Conservation (phyloP, 2,329 filamentous ascomycete species). For the Aspergillus fumigatiaffinis region DNA sequence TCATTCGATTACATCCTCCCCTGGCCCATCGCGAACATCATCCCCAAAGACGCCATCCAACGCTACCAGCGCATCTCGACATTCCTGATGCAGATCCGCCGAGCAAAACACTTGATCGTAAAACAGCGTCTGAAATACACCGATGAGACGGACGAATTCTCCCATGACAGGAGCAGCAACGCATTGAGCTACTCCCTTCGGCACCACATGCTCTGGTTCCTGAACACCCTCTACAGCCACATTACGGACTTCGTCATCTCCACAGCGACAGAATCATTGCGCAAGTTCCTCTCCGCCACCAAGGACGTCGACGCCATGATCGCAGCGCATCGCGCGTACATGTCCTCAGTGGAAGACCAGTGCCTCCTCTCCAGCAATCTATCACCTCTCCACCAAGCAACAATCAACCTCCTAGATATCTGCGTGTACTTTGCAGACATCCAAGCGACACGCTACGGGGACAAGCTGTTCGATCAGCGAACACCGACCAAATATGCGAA, state of each 20-base stretch:
- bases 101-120: conserved; percentile 65
- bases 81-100: conserved; percentile 71
- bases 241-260: conserved; percentile 69
- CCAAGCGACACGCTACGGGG: conserved; percentile 42
- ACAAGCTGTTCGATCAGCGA: conserved; percentile 33
- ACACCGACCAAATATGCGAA: conserved; percentile 9
- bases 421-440: conserved; percentile 65
- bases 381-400: conserved; percentile 64
- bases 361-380: conserved; percentile 67
- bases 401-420: conserved; percentile 74
- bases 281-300: conserved; percentile 54
- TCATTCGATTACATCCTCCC: conserved; percentile 64
- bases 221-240: conserved; percentile 69
- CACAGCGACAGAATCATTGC: conserved; percentile 56
- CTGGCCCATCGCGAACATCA: conserved; percentile 66
- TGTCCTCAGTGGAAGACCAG: conserved; percentile 61
- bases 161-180: conserved; percentile 32
- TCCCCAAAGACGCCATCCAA: conserved; percentile 60
- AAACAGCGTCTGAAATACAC: conserved; percentile 40
- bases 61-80: conserved; percentile 71
- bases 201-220: conserved; percentile 72
- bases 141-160: conserved; percentile 39
- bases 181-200: conserved; percentile 50
- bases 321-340: conserved; percentile 60
- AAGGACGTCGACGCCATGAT: conserved; percentile 81